phyloP scores from a whole-genome alignment of 2,329 filamentous ascomycete genomes.

The Coniosporium tulheliwenetii region DNA sequence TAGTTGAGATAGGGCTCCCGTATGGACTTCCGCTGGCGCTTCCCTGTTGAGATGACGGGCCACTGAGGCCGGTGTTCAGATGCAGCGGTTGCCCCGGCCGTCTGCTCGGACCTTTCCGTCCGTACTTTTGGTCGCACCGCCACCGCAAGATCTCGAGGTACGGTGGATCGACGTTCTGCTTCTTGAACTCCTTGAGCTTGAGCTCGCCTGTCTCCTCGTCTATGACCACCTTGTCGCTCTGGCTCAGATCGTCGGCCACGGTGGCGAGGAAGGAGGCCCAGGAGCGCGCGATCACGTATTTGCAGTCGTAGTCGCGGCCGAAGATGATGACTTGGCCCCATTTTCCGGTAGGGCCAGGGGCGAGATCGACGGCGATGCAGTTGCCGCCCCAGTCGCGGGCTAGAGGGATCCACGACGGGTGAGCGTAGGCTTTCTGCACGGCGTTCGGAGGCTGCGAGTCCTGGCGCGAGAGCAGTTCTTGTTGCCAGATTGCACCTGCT shows the following conservation, averaged over 20 bases:
- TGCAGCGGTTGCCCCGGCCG: slow-evolving; percentile 27
- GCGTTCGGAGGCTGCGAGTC: slow-evolving; percentile 75
- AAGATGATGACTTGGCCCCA: slow-evolving; percentile 98
- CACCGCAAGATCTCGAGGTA: slow-evolving; percentile 93
- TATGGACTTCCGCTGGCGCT: slow-evolving; percentile 41
- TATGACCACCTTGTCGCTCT: slow-evolving; percentile 73
- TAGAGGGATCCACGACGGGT: slow-evolving; percentile 88
- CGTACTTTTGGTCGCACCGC: slow-evolving; percentile 91
- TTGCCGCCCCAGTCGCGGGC: slow-evolving; percentile 98
- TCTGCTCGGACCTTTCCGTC: slow-evolving; percentile 39
- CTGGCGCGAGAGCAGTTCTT: slow-evolving; percentile 71
- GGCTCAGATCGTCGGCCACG: slow-evolving; percentile 73
- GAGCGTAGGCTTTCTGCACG: slow-evolving; percentile 84
- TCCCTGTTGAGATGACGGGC: slow-evolving; percentile 22
- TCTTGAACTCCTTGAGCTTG: slow-evolving; percentile 84
- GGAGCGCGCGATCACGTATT: slow-evolving; percentile 87
- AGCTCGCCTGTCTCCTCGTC: slow-evolving; percentile 87
- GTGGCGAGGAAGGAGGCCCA: slow-evolving; percentile 79
- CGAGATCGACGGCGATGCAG: slow-evolving; percentile 84
- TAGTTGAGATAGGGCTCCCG: slow-evolving; percentile 42
- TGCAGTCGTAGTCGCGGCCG: slow-evolving; percentile 94
- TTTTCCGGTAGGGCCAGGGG: slow-evolving; percentile 73
- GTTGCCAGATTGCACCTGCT: slow-evolving; percentile 58
- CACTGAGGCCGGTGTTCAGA: slow-evolving; percentile 21
- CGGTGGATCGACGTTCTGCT: slow-evolving; percentile 71